These are phyloP conservation scores for Penicillium manginii DNA, from an alignment of 495 filamentous ascomycete species.

Conservation along the genomic window DNA sequence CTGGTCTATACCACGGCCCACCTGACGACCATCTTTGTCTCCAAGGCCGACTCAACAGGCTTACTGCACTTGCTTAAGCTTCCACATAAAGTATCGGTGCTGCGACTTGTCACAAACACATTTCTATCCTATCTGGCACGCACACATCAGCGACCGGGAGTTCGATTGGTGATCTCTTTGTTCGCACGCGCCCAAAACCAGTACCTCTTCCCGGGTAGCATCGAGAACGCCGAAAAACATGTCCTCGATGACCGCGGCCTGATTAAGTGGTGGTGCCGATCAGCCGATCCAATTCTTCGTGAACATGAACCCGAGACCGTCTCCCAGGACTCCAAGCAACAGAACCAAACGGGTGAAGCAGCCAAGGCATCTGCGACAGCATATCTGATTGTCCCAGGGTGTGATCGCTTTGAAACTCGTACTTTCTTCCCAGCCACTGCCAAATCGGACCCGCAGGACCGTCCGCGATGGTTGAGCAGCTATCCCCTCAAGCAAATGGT, in stretches of 20 bases:
- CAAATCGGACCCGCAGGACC: slow-evolving; percentile 46
- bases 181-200: slow-evolving; percentile 93
- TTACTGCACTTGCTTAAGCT: slow-evolving; percentile 70
- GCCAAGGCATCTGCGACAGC: slow-evolving; percentile 55
- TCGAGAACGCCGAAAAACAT: slow-evolving; percentile 84
- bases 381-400: slow-evolving; percentile 85
- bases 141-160: slow-evolving; percentile 65
- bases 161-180: slow-evolving; percentile 79
- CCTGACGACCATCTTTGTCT: slow-evolving; percentile 87
- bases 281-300: slow-evolving; percentile 73
- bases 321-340: slow-evolving; percentile 35
- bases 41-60: slow-evolving; percentile 96
- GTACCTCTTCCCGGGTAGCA: slow-evolving; percentile 92
- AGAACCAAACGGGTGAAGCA: slow-evolving; percentile 49
- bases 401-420: slow-evolving; percentile 74
- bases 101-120: slow-evolving; percentile 69
- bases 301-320: slow-evolving; percentile 49
- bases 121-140: slow-evolving; percentile 78
- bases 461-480: slow-evolving; percentile 53
- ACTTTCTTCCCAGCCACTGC: slow-evolving; percentile 57
- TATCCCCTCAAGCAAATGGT: slow-evolving; percentile 70
- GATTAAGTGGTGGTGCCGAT: slow-evolving; percentile 93
- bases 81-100: slow-evolving; percentile 67
- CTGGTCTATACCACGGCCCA: slow-evolving; percentile 71
- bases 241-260: slow-evolving; percentile 88